Evolutionary conservation across 352 stramenopile species (phyloP).

Genomic region (Phytophthora nicotianae): DNA sequence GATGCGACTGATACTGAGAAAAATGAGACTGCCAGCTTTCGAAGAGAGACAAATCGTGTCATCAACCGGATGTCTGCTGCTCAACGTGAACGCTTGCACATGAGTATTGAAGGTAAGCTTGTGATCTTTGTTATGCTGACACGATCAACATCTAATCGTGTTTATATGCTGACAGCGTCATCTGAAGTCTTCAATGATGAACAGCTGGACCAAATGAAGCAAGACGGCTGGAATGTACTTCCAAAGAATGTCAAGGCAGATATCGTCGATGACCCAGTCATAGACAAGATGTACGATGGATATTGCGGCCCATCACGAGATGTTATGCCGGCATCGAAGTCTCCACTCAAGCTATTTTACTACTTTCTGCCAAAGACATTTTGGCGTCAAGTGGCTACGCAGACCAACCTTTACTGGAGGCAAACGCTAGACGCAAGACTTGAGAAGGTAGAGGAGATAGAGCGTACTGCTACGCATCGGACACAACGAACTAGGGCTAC

Average conservation of each 20-base stretch:
- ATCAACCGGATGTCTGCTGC: no score
- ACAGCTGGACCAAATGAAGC: no score
- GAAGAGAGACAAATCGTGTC: no score
- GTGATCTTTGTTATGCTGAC: no score
- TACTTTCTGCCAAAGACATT: not conserved
- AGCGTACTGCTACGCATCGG: not conserved
- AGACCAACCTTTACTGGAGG: slow-evolving; percentile 10
- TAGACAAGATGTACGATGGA: slow-evolving; percentile 1
- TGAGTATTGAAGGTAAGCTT: no score
- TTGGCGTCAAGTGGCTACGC: not conserved
- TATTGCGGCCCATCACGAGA: not conserved
- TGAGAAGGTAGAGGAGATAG: not conserved
- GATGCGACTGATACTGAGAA: no score
- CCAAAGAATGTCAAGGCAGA: not conserved
- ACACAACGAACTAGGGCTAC: not conserved
- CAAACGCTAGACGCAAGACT: not conserved
- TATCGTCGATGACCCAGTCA: not conserved
- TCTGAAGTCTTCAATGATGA: no score
- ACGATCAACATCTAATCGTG: no score
- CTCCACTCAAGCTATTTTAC: not conserved
- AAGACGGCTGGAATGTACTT: not conserved
- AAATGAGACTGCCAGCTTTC: no score
- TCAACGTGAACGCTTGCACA: no score
- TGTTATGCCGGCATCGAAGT: not conserved
- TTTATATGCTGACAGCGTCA: no score